Conservation (phyloP, 495 filamentous ascomycete genomes). For the Copromyces sp. region DNA sequence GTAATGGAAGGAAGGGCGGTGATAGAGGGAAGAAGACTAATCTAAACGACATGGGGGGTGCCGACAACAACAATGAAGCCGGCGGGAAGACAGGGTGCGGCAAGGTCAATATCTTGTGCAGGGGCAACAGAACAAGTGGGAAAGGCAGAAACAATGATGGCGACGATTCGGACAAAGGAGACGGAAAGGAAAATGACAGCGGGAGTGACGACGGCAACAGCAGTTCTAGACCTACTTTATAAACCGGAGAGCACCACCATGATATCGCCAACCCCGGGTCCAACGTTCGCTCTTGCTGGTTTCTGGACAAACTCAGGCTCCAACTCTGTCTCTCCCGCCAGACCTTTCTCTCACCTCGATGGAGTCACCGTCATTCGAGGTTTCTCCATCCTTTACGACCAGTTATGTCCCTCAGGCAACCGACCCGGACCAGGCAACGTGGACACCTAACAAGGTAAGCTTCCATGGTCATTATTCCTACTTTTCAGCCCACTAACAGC, state of each 20-base stretch:
- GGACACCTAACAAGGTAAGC: slow-evolving; percentile 11
- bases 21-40: slow-evolving; percentile 3
- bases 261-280: not conserved
- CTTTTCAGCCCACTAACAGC: not conserved
- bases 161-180: slow-evolving; percentile 3
- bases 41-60: slow-evolving; percentile 3
- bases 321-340: not conserved
- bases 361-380: not conserved
- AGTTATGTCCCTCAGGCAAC: not conserved
- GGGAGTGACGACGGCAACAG: slow-evolving; percentile 5
- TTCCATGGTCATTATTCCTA: not conserved
- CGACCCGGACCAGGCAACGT: not conserved
- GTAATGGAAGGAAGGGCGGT: not conserved
- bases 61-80: slow-evolving; percentile 6
- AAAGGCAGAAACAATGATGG: slow-evolving; percentile 8
- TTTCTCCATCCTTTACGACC: not conserved
- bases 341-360: not conserved
- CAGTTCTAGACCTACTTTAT: not conserved
- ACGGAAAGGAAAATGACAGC: slow-evolving; percentile 3
- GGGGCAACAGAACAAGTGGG: slow-evolving; percentile 9
- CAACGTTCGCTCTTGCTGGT: not conserved
- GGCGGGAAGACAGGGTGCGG: slow-evolving; percentile 4
- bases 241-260: slow-evolving; percentile 1
- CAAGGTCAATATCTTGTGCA: not conserved
- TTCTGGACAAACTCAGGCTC: not conserved